These are phyloP conservation scores for Gossypium aridum DNA, from an alignment of 441 rosid genomes.

Conservation along the genomic window DNA sequence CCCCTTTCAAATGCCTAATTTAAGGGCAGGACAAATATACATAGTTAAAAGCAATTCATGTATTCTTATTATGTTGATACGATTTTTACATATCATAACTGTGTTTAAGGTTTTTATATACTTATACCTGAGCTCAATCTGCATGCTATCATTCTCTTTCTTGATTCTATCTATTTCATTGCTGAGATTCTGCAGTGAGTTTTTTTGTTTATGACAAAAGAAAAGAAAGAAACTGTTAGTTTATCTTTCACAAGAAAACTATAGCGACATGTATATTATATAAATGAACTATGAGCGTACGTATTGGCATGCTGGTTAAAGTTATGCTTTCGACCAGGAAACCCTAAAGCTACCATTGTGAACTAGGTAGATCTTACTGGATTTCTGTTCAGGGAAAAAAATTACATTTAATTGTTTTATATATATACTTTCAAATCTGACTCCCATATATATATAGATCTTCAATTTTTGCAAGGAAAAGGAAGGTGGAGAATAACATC, in stretches of 20 bases:
- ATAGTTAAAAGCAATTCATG: not conserved
- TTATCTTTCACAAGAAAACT: not conserved
- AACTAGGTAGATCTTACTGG: conserved; percentile 7
- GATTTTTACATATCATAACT: not conserved
- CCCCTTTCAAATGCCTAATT: conserved; percentile 72
- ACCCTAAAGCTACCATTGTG: conserved; percentile 12
- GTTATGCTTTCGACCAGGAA: not conserved
- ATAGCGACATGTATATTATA: not conserved
- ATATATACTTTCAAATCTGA: not conserved
- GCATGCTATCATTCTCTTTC: conserved; percentile 87
- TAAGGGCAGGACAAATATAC: not conserved
- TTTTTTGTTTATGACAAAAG: not conserved
- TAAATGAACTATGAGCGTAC: not conserved
- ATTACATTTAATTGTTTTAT: conserved; percentile 2
- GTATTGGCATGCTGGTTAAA: conserved; percentile 11
- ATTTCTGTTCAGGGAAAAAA: not conserved
- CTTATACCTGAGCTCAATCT: conserved; percentile 73
- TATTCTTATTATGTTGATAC: not conserved
- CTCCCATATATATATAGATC: not conserved
- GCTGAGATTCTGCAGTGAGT: conserved; percentile 62
- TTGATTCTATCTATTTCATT: conserved; percentile 76
- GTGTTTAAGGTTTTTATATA: not conserved
- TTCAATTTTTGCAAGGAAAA: conserved; percentile 32
- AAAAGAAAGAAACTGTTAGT: not conserved
- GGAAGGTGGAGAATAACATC: conserved; percentile 26